Base-by-base conservation (phyloP, 2,329 filamentous ascomycete species). In the Calonectria leucothoes region DNA sequence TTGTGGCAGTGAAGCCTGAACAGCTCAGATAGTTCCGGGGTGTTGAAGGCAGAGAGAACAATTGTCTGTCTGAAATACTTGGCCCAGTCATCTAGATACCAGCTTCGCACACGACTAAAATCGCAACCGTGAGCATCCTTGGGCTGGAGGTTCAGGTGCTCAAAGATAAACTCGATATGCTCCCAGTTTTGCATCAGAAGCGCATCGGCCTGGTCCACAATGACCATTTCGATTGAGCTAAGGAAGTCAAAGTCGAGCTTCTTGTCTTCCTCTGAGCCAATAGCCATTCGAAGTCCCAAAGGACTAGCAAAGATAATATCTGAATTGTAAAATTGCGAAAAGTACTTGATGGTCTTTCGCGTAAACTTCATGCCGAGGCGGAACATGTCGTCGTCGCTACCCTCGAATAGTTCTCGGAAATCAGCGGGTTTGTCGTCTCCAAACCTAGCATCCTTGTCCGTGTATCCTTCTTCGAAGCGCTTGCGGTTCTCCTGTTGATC, bases 131-230 rank as follows among this genome's bases (percentile, higher is more conserved):
- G 96, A 0, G 95, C 91, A 79, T 98, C 94, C 81, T 93, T 95
- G 45, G 97, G 96, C 80, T 98, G 95, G 27, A 94, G 89, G 83
- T 99, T 99, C 75, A 99, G 90, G 83, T 98, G 95, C 75, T 95
- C 92, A 81, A 98, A 96, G 79, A 98, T 94, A 82, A 94, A 94
- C 83, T 97, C 94, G 74, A 98, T 91, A 82, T 99, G 96, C 81
- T 98, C 95, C 96, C 96, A 98, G 83, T 98, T 98, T 84, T 99
- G 97, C 95, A 98, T 98, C 11, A 98, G 91, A 51, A 98, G 90
- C 0, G 95, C 95, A 84, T 98, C 96, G 15, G 95, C 94, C 84
- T 98, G 96, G 83, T 99, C 97, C 74, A 98, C 89, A 59, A 98
- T 89, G 37, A 97, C 92, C 66, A 99, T 85, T 85, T 99, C 97